A percentile compares a stretch with the other conserved stretches of the same genome.
These are phyloP conservation scores for Oryza glumipatula DNA, from an alignment of 176 grass and related monocot species.

Conservation along the genomic window DNA sequence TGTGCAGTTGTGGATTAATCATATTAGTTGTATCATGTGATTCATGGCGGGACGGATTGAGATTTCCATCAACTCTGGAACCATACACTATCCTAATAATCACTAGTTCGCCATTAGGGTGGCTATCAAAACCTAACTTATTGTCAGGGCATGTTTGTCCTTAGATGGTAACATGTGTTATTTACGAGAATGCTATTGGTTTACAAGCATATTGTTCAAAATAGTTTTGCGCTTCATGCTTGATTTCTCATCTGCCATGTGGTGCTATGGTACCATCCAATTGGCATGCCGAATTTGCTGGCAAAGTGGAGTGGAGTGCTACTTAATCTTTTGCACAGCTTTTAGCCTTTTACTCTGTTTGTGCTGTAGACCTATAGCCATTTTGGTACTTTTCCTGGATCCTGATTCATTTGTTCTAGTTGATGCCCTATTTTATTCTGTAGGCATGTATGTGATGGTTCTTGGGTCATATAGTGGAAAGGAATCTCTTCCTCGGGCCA, in stretches of 20 bases:
- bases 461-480: slow-evolving; percentile 53
- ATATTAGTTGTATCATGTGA: neutral
- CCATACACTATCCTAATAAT: neutral
- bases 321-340: neutral
- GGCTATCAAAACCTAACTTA: slow-evolving; percentile 11
- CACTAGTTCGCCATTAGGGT: neutral
- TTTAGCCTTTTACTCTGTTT: neutral
- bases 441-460: slow-evolving; percentile 89
- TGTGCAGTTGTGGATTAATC: neutral
- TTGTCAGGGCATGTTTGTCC: neutral
- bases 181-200: neutral
- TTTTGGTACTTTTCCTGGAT: neutral
- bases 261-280: neutral
- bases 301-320: neutral
- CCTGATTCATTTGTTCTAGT: slow-evolving; percentile 8
- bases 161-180: neutral
- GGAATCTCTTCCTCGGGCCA: slow-evolving; percentile 7
- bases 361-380: neutral
- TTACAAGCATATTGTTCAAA: neutral
- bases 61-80: neutral
- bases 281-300: neutral
- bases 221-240: neutral
- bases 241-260: neutral
- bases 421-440: slow-evolving; percentile 30
- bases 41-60: slow-evolving; percentile 3